Evolutionary conservation across 805 yeast species (phyloP).

Genomic region (Lipomyces spencermartinsiae): DNA sequence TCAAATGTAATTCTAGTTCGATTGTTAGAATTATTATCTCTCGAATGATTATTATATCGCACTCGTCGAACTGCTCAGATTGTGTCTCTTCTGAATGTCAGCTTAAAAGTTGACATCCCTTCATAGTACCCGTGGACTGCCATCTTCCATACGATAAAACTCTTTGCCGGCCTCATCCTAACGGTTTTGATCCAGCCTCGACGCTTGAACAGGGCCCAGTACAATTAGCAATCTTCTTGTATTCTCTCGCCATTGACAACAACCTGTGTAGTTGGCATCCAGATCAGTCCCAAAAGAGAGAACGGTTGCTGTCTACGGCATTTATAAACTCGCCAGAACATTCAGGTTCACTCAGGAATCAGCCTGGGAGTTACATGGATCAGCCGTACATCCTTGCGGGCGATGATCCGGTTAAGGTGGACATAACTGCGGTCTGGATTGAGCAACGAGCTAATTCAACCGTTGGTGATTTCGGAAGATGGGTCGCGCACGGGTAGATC

Average conservation of each 20-base stretch:
- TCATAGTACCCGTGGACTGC: background rate
- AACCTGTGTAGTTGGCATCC: slow-evolving; percentile 8
- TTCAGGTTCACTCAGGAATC: background rate
- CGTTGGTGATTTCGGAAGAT: background rate
- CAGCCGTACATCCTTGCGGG: background rate
- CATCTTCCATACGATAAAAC: background rate
- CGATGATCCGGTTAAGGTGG: background rate
- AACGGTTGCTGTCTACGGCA: background rate
- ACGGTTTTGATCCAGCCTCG: background rate
- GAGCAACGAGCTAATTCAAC: background rate
- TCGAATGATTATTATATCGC: background rate
- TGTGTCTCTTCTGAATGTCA: background rate
- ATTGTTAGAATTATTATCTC: background rate
- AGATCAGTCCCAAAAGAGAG: slow-evolving; percentile 23
- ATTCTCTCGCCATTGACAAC: slow-evolving; percentile 34
- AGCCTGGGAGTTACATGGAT: background rate
- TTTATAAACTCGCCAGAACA: background rate
- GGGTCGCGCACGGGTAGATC: slow-evolving; percentile 10
- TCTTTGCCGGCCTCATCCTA: background rate
- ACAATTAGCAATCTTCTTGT: slow-evolving; percentile 6
- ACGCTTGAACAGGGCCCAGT: background rate
- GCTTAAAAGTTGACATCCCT: background rate
- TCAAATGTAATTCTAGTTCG: background rate
- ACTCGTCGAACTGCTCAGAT: background rate
- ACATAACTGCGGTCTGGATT: background rate